Percentiles rank a stretch among this genome's conserved stretches.
These are phyloP conservation scores for Sicyos baderoa DNA, from an alignment of 306 rosid genomes.

Conservation along the genomic window DNA sequence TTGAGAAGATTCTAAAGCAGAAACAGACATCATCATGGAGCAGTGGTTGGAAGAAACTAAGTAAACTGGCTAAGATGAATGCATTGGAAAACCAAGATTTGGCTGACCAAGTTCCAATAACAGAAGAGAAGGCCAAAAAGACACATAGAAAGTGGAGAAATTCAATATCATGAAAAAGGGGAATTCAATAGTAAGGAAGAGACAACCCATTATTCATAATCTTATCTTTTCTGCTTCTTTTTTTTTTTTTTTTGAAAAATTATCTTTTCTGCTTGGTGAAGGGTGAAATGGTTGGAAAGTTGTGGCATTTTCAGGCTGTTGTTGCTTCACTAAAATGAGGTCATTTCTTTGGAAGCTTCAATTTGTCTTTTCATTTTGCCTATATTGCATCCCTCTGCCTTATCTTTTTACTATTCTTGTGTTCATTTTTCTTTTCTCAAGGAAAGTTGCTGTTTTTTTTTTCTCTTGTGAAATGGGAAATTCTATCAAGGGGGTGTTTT, in stretches of 20 bases:
- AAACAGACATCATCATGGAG: constrained; percentile 88
- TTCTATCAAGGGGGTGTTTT: neutral
- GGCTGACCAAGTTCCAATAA: constrained; percentile 32
- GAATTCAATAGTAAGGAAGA: constrained; percentile 27
- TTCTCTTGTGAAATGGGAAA: neutral
- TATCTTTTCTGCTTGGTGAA: constrained; percentile 8
- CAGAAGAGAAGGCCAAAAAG: constrained; percentile 47
- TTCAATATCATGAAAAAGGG: constrained; percentile 59
- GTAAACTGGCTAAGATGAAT: constrained; percentile 63
- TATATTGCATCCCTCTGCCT: neutral
- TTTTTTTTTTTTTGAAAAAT: no score
- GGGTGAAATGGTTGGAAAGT: neutral
- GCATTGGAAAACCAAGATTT: constrained; percentile 42
- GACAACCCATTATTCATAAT: neutral
- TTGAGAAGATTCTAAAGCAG: constrained; percentile 75
- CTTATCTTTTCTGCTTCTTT: no score
- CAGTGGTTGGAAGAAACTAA: constrained; percentile 92
- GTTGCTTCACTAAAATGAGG: constrained; percentile 2
- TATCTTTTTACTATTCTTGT: neutral
- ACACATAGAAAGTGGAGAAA: constrained; percentile 88
- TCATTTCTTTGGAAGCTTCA: neutral
- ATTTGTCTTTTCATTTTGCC: neutral
- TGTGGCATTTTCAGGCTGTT: constrained; percentile 8
- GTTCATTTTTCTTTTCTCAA: neutral
- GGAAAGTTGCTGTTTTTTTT: no score